Evolutionary conservation across 148 eudicot species (phyloP).

Genomic region (Dysphania ambrosioides): DNA sequence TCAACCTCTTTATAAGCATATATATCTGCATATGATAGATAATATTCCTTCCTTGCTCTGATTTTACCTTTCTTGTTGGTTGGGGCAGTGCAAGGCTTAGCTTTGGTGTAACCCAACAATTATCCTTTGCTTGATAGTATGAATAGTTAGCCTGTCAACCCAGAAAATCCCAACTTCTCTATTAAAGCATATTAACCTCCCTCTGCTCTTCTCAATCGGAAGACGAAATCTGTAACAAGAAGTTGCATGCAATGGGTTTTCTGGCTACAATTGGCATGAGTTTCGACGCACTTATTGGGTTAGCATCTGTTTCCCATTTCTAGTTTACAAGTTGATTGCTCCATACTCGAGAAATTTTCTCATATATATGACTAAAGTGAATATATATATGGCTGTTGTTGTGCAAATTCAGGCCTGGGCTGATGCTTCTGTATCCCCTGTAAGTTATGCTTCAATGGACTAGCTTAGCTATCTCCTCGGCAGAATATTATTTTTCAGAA

Average conservation of each 20-base stretch:
- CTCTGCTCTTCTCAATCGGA: neutral
- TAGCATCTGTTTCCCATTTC: neutral
- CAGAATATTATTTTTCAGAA: neutral
- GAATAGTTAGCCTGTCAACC: neutral
- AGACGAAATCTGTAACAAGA: neutral
- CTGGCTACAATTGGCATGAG: conserved; percentile 50
- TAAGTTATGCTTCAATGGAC: conserved; percentile 41
- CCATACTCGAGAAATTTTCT: too few relatives aligned
- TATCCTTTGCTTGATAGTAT: conserved; percentile 28
- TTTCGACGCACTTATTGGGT: conserved; percentile 80
- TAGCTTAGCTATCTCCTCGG: neutral
- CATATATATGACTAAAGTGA: conserved; percentile 6
- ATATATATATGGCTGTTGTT: too few relatives aligned
- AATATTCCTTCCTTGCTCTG: conserved; percentile 16
- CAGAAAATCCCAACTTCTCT: neutral
- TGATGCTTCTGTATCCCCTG: conserved; percentile 88
- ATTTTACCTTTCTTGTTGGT: conserved; percentile 22
- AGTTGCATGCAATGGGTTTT: conserved; percentile 59
- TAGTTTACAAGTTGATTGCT: neutral
- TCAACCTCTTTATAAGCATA: neutral
- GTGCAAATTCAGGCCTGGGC: conserved; percentile 63
- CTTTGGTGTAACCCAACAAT: conserved; percentile 9
- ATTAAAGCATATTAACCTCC: neutral
- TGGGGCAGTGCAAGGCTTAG: neutral
- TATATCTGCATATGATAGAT: neutral